Evolutionary conservation across 225 moss, liverwort and hornwort genomes (phyloP).

Genomic region (Sphagnum tenellum): DNA sequence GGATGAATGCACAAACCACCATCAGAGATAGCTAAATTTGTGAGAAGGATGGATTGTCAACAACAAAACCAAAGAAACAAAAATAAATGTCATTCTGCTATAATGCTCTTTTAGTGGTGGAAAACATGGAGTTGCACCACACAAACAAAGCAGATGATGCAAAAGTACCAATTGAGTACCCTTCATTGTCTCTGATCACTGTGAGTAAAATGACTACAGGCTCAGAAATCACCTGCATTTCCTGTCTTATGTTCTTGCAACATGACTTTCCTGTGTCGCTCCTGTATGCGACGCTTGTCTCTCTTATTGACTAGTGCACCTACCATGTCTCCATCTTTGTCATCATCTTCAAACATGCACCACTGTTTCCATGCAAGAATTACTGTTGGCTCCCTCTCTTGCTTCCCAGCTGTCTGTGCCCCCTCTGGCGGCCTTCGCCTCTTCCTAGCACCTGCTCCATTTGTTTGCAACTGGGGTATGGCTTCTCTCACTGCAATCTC

Average conservation of each 20-base stretch:
- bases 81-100: too few relatives aligned
- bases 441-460: conserved; percentile 22
- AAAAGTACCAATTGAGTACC: too few relatives aligned
- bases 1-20: too few relatives aligned
- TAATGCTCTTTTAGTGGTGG: too few relatives aligned
- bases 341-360: conserved; percentile 48
- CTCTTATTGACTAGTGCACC: conserved; percentile 44
- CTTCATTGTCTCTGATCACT: too few relatives aligned
- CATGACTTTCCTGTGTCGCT: conserved; percentile 29
- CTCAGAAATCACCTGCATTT: conserved; percentile 18
- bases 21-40: too few relatives aligned
- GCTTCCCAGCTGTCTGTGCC: conserved; percentile 15
- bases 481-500: too few relatives aligned
- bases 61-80: too few relatives aligned
- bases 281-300: conserved; percentile 44
- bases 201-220: too few relatives aligned
- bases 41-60: too few relatives aligned
- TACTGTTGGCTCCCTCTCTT: conserved; percentile 42
- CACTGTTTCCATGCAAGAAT: conserved; percentile 58
- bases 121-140: too few relatives aligned
- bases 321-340: conserved; percentile 28
- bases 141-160: too few relatives aligned
- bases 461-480: not conserved
- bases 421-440: conserved; percentile 25
- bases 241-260: conserved; percentile 23